Conservation (phyloP, 495 filamentous ascomycete species). For the Lasiosphaeria ovina region DNA sequence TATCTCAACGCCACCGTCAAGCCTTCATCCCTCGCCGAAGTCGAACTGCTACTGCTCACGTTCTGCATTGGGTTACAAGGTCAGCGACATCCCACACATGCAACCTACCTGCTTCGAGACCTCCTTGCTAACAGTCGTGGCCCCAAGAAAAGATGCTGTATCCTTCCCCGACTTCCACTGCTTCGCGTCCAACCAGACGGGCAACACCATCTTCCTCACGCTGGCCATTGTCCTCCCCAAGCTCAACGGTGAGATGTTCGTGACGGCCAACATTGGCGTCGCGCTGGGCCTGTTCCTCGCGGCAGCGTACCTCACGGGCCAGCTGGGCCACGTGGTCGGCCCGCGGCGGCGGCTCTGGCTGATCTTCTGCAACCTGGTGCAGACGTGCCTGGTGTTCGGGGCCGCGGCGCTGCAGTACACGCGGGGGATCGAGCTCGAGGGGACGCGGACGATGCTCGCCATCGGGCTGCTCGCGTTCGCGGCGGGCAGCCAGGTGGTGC, state of each 20-base stretch:
- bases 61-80: slow-evolving; percentile 44
- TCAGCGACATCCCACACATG: slow-evolving; percentile 2
- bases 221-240: slow-evolving; percentile 53
- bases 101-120: neutral
- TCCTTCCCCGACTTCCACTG: slow-evolving; percentile 62
- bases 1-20: slow-evolving; percentile 39
- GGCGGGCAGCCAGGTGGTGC: slow-evolving; percentile 58
- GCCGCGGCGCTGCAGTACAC: slow-evolving; percentile 49
- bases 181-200: slow-evolving; percentile 66
- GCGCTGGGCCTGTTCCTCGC: slow-evolving; percentile 56
- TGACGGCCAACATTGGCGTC: slow-evolving; percentile 50
- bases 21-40: slow-evolving; percentile 36
- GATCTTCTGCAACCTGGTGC: slow-evolving; percentile 49
- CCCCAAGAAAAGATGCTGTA: slow-evolving; percentile 46
- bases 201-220: slow-evolving; percentile 59
- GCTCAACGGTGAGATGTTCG: slow-evolving; percentile 46
- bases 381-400: slow-evolving; percentile 53
- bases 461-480: slow-evolving; percentile 55
- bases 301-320: slow-evolving; percentile 53
- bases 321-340: slow-evolving; percentile 53
- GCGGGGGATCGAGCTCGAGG: slow-evolving; percentile 31
- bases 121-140: neutral
- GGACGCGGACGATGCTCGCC: slow-evolving; percentile 38
- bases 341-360: slow-evolving; percentile 52
- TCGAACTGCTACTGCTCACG: slow-evolving; percentile 44